phyloP scores from a whole-genome alignment of 1,284 basidiomycete genomes.

The Sporisorium sorghi region DNA sequence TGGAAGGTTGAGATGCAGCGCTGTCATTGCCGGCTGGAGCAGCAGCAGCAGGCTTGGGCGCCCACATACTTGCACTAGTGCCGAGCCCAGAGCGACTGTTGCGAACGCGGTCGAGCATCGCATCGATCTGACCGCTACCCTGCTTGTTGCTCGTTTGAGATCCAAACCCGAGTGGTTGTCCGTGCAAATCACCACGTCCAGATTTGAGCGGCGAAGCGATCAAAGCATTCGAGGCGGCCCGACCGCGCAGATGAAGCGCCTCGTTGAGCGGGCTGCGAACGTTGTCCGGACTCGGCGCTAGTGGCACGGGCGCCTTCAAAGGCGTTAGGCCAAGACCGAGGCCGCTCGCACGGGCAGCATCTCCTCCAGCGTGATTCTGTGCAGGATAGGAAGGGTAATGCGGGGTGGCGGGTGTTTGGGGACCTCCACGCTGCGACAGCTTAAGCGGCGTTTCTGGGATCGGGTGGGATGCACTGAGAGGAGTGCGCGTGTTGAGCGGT shows the following conservation, averaged over 20 bases:
- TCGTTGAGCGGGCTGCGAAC: slow-evolving; percentile 36
- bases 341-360: slow-evolving; percentile 40
- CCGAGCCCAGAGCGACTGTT: slow-evolving; percentile 39
- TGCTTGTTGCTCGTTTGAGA: slow-evolving; percentile 15
- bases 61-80: slow-evolving; percentile 53
- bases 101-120: slow-evolving; percentile 49
- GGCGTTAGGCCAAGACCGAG: slow-evolving; percentile 51
- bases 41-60: slow-evolving; percentile 29
- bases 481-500: slow-evolving; percentile 49
- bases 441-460: slow-evolving; percentile 62
- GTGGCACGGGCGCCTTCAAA: slow-evolving; percentile 35
- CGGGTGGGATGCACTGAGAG: slow-evolving; percentile 58
- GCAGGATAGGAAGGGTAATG: slow-evolving; percentile 37
- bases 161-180: slow-evolving; percentile 27
- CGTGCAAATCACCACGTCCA: slow-evolving; percentile 21
- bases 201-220: slow-evolving; percentile 38
- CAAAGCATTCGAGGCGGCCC: slow-evolving; percentile 29
- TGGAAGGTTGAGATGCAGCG: slow-evolving; percentile 6
- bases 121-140: slow-evolving; percentile 34
- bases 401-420: slow-evolving; percentile 49
- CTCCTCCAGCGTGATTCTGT: slow-evolving; percentile 20
- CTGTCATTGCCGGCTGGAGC: slow-evolving; percentile 1
- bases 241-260: slow-evolving; percentile 29
- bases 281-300: slow-evolving; percentile 32
- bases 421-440: slow-evolving; percentile 46